Base-by-base conservation (phyloP, 108 stramenopile species). In the Fragilaria radians region DNA sequence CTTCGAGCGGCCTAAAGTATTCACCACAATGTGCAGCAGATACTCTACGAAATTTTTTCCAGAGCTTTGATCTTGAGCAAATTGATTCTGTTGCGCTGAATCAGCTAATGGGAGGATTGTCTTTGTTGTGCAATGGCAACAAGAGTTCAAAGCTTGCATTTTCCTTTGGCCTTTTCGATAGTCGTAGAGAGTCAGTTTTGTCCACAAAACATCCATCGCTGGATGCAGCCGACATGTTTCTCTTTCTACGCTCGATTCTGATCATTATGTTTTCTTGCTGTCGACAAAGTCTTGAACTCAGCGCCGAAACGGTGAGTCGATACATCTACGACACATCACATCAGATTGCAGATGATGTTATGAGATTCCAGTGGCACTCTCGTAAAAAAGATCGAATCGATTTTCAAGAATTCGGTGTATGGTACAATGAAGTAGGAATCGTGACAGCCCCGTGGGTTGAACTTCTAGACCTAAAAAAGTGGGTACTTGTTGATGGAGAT, bases 391-490 rank as follows among this genome's bases (percentile, higher is more conserved):
- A 88, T 24, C 64, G 74, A 18, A 69, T 94, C 19, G 70, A 79
- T 34, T 94, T 94, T 71, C 89, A 94, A 46, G 83, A 91, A 54
- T 94, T 94, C 57, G 89, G 93, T 19, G 80, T 77, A 47, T 94
- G 95, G 95, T 98, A 97, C 76, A 98, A 96, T 56, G 82, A 91
- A 65, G 89, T 86, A 22, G 97, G 97, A 22, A 94, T 78, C 54
- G 84, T 95, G 63, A 83, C 62, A 27, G 89, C 88, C 17, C 89
- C 93, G 26, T 98, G 95, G 94, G 65, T 98, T 46, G 97, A 98
- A 67, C 88, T 98, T 21, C 75, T 96, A 1, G 95, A 96, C 63
- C 60, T 97, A 34, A 72, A 82, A 32, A 98, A 98, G 71, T 96
- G 93, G 95, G 91, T 87, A 7, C 61, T 83, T 50, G 24, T 24